Evolutionary conservation across 2,329 filamentous ascomycete species (phyloP), one percentile per base, ranked within the genome.

Genomic region (Ophiostoma himal-ulmi): DNA sequence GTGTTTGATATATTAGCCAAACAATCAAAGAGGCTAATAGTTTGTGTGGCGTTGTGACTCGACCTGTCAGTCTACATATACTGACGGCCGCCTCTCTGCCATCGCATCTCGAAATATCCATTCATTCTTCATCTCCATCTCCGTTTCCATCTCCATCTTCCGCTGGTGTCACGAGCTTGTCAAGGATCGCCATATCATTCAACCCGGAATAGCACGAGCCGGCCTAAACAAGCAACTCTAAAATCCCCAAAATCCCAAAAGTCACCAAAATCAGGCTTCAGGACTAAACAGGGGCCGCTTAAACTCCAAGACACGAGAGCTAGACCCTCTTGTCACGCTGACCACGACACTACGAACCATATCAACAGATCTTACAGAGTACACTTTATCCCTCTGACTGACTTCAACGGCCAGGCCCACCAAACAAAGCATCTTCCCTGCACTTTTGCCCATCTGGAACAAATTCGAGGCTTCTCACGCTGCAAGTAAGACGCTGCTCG

Each of bases 371-470:
- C 30, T n/a, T 22, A 6, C 52, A 13, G 3, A 11, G 5, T 57
- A n/a, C 20, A 57, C 30, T 30, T 30, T 30, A 30, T 30, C 30
- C 30, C 30, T 30, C 30, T 30, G 30, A 30, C 30, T 30, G 30
- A 30, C 30, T 26, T 20, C 34, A 65, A 65, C 62, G 36, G 62
- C 57, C 57, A 64, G 57, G 57, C 62, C 36, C 62, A 65, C 62
- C 62, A 39, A 65, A 37, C 62, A 65, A 39, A 41, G 36, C 26
- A 41, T n/a, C 57, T 36, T 39, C 62, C 36, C 62, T 65, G 36
- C 57, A 13, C 34, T n/a, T 65, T 3, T 17, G 17, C 30, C 17
- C 36, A 39, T 65, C 62, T 41, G 62, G 62, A 65, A 65, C 62
- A 65, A 41, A 65, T 37, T 13, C 62, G 62, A 57, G 52, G 30